phyloP scores from a whole-genome alignment of 768 basidiomycete genomes.

The Megacollybia marginata region DNA sequence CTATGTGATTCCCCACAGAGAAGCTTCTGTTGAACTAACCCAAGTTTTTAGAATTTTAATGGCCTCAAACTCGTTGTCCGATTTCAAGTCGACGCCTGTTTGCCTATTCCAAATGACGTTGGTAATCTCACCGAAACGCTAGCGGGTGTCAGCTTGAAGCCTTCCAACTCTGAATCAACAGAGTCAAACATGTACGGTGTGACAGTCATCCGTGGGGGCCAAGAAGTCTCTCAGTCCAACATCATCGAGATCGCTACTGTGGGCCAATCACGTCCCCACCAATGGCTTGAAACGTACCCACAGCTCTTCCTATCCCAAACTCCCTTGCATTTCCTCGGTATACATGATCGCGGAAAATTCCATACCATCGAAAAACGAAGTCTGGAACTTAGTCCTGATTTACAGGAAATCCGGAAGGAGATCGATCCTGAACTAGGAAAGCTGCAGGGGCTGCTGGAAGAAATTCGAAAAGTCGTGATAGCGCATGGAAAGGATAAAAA shows the following conservation, averaged over 20 bases:
- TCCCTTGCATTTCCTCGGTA: slow-evolving; percentile 30
- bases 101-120: not conserved
- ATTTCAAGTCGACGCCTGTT: slow-evolving; percentile 30
- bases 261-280: slow-evolving; percentile 8
- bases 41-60: slow-evolving; percentile 25
- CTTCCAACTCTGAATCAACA: not conserved
- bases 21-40: too few species aligned
- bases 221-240: slow-evolving; percentile 22
- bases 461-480: slow-evolving; percentile 41
- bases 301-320: slow-evolving; percentile 46
- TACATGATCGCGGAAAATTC: slow-evolving; percentile 33
- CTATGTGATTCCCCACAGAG: too few species aligned
- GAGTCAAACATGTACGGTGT: not conserved
- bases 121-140: slow-evolving; percentile 19
- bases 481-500: slow-evolving; percentile 44
- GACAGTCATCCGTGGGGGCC: slow-evolving; percentile 12
- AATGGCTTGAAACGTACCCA: slow-evolving; percentile 40
- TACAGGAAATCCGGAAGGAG: not conserved
- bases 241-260: slow-evolving; percentile 29
- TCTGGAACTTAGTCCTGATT: slow-evolving; percentile 12
- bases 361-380: slow-evolving; percentile 19
- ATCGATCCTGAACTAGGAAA: slow-evolving; percentile 13
- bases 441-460: slow-evolving; percentile 16
- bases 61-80: slow-evolving; percentile 33
- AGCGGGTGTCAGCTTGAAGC: slow-evolving; percentile 13